Percentiles rank a stretch among this genome's conserved stretches.
Conservation (phyloP, 345 rosid genomes). For the Xanthoceras sorbifolium region DNA sequence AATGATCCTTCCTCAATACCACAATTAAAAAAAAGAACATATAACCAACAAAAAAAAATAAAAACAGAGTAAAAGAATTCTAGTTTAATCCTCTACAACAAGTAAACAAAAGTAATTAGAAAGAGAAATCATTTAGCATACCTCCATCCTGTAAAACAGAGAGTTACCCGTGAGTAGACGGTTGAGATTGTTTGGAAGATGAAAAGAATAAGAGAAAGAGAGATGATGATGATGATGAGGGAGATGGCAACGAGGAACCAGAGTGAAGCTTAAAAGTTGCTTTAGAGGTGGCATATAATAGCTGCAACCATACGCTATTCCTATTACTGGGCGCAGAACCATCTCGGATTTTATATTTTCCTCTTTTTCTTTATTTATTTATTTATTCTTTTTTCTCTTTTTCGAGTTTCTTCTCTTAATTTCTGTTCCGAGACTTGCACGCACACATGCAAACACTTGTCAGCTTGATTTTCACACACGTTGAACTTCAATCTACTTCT, state of each 20-base stretch:
- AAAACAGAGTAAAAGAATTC: too few relatives aligned
- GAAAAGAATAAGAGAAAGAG: conserved; percentile 29
- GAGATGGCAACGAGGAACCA: conserved; percentile 23
- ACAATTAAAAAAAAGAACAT: background rate
- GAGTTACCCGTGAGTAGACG: conserved; percentile 45
- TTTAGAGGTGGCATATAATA: conserved; percentile 39
- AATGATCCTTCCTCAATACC: background rate
- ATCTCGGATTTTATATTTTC: conserved; percentile 19
- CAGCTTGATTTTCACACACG: background rate
- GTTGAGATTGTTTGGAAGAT: conserved; percentile 22
- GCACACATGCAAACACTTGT: background rate
- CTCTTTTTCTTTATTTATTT: background rate
- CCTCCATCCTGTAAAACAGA: conserved; percentile 67
- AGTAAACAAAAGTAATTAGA: background rate
- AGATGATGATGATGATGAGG: background rate
- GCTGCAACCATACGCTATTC: conserved; percentile 49
- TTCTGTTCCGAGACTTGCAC: background rate
- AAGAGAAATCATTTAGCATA: conserved; percentile 15
- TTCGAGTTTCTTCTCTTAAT: conserved; percentile 29
- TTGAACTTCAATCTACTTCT: too few relatives aligned
- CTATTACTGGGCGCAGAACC: conserved; percentile 32
- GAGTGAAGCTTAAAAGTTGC: conserved; percentile 28
- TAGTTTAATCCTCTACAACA: background rate
- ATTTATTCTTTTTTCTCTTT: background rate
- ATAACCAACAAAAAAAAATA: background rate